Conservation (phyloP, 2,329 filamentous ascomycete genomes). For the Aspergillus brunneoviolaceus region DNA sequence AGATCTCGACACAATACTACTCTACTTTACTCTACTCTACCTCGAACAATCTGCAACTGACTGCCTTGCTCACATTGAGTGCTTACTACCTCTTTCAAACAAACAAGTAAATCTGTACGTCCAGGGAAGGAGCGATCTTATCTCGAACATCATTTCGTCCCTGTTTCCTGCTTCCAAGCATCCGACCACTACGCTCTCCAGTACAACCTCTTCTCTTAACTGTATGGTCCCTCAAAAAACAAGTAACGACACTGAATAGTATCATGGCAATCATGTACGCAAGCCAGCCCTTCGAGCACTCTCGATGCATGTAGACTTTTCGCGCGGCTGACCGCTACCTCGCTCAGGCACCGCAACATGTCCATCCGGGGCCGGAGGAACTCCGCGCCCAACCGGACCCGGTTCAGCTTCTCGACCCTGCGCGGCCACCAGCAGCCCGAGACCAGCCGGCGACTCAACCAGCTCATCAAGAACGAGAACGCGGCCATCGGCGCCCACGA, state of each 20-base stretch:
- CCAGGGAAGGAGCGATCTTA: not conserved
- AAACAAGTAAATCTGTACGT: too few species aligned
- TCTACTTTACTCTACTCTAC: not conserved
- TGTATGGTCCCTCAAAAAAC: not conserved
- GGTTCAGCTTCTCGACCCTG: constrained; percentile 83
- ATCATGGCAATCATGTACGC: constrained; percentile 15
- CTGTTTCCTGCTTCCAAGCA: too few species aligned
- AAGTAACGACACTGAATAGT: not conserved
- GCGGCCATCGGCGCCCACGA: constrained; percentile 82
- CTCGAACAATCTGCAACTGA: not conserved
- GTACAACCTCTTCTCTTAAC: not conserved
- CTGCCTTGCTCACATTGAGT: too few species aligned
- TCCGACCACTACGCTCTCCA: not conserved
- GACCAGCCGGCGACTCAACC: constrained; percentile 82
- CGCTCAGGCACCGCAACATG: constrained; percentile 45
- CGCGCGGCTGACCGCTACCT: not conserved
- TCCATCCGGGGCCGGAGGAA: constrained; percentile 40
- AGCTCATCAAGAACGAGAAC: constrained; percentile 94
- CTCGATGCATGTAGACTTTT: too few species aligned
- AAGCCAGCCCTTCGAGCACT: too few species aligned
- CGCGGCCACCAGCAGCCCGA: constrained; percentile 83
- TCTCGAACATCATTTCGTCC: not conserved
- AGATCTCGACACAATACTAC: not conserved
- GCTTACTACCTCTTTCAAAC: too few species aligned
- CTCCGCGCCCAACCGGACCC: constrained; percentile 48